These are phyloP conservation scores for Trichoderma pleuroti DNA, from an alignment of 2,329 filamentous ascomycete species.

Conservation along the genomic window DNA sequence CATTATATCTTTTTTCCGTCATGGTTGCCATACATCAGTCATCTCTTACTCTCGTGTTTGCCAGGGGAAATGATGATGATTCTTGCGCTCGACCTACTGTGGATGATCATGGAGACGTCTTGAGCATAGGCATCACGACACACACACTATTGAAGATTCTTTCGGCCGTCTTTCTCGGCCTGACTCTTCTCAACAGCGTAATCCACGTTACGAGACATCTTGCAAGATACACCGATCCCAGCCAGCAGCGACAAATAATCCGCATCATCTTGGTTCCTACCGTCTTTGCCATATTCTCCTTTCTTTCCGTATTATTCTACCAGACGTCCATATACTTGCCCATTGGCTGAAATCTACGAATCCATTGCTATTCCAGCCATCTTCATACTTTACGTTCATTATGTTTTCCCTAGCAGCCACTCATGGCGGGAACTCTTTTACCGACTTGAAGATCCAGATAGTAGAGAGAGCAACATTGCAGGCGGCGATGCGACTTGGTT, in stretches of 20 bases:
- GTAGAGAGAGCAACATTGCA: neutral
- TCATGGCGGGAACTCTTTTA: neutral
- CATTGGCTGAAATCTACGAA: neutral
- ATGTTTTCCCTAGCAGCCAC: neutral
- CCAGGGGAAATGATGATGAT: neutral
- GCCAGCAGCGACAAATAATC: neutral
- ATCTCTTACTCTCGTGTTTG: neutral
- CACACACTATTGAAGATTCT: neutral
- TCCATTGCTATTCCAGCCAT: neutral
- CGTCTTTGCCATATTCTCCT: neutral
- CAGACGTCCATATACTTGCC: neutral
- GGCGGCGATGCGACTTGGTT: neutral
- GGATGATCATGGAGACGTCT: neutral
- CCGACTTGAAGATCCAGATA: neutral
- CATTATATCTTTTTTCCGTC: neutral
- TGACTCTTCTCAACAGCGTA: neutral
- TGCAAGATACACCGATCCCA: neutral
- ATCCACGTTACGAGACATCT: neutral
- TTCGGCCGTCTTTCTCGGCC: neutral
- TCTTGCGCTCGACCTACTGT: neutral
- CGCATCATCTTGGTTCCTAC: neutral
- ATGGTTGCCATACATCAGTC: neutral
- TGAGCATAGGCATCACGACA: neutral
- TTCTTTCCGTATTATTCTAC: neutral
- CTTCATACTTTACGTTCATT: neutral